A percentile compares a stretch with the other conserved stretches of the same genome.
Evolutionary conservation across 177 flowering plant species (phyloP).

Genomic region (Telopea speciosissima): DNA sequence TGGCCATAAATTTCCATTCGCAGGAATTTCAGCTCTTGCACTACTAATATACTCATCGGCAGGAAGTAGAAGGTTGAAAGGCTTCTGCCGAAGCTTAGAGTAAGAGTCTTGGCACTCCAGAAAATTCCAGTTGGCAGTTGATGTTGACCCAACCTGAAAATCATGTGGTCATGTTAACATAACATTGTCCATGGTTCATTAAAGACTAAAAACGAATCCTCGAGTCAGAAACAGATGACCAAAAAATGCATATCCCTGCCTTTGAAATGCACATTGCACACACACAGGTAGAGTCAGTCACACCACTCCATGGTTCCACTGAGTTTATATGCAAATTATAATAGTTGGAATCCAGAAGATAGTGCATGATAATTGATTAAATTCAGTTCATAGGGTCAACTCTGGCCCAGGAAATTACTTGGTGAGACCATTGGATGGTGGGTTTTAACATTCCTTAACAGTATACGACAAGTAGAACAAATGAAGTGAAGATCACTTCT

Average conservation of each 20-base stretch:
- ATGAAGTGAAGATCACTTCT: not conserved
- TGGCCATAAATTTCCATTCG: not conserved
- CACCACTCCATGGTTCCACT: not conserved
- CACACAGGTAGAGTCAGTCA: not conserved
- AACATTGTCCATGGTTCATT: not conserved
- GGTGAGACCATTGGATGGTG: not conserved
- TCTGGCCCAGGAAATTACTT: not conserved
- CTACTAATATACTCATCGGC: conserved; percentile 27
- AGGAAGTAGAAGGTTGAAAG: conserved; percentile 32
- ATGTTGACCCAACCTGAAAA: conserved; percentile 23
- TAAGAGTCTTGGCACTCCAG: conserved; percentile 4
- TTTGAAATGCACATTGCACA: not conserved
- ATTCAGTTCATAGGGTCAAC: not conserved
- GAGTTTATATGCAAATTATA: not conserved
- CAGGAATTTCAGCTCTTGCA: conserved; percentile 6
- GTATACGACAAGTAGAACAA: not conserved
- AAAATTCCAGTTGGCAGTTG: conserved; percentile 6
- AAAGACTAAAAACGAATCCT: not conserved
- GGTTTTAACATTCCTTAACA: not conserved
- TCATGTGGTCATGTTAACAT: not conserved
- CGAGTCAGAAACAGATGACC: not conserved
- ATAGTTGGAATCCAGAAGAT: not conserved
- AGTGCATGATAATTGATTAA: not conserved
- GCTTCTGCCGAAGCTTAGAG: conserved; percentile 14
- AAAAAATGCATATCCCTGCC: not conserved